Evolutionary conservation across 805 yeast species (phyloP), one percentile per base, ranked within the genome.

Genomic region (Gaillardinia entomophila): DNA sequence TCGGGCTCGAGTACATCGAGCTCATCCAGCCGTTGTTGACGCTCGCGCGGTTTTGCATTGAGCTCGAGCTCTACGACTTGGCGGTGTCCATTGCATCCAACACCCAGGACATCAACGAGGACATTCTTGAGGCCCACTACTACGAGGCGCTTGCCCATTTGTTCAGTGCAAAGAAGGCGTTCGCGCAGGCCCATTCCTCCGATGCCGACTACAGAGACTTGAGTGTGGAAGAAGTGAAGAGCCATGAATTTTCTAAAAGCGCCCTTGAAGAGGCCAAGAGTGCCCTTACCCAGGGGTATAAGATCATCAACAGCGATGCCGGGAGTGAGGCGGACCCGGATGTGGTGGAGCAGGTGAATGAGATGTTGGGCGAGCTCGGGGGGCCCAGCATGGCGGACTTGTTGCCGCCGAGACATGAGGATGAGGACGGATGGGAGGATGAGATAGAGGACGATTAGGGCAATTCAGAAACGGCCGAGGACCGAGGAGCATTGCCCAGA

Each of bases 61-160:
- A 92, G 57, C 62, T 85, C 49, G 90, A 80, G 14, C 55, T 75
- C 42, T 79, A 77, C 48, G 95, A 84, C 24, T 47, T 70, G 12
- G 84, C 84, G 3, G 62, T 75, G 3, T 70, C 73, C n/a, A 77
- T 87, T n/a, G 68, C 87, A 10, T 60, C 71, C 12, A 70, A 71
- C 16, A 68, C 81, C 12, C 80, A 81, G 46, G 90, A 83, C 38
- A 74, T 90, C 28, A 88, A 90, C 59, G 97, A 90, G 46, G 81
- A 79, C 46, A 77, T 86, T 39, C 66, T 86, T 36, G 97, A 92
- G 48, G 71, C 81, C 25, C 82, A 74, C 50, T 92, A 92, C 53
- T 62, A 88, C 42, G 94, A 86, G 49, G 94, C 92, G 0, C 75
- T 89, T 47, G 77, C 92, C 0, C 70, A 79, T 48, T 54, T 77